Conservation (phyloP, 75 land plant species). For the Pinus tabuliformis region DNA sequence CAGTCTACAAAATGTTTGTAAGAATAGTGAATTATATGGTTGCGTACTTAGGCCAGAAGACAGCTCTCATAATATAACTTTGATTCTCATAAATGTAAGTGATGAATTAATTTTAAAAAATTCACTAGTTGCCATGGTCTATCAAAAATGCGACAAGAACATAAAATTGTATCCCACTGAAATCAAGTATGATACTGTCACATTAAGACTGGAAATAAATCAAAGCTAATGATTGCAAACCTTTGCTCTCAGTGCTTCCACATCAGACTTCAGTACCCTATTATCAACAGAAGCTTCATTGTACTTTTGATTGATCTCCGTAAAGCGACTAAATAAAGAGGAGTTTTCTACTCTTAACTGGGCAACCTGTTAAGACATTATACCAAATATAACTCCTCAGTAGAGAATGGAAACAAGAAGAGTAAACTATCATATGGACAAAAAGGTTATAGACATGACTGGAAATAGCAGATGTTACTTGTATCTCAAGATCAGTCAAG, state of each 20-base stretch:
- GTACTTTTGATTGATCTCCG: slow-evolving; percentile 79
- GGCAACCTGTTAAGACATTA: slow-evolving; percentile 57
- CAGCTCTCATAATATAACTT: neutral
- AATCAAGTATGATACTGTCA: neutral
- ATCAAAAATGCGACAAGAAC: neutral
- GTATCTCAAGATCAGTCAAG: slow-evolving; percentile 85
- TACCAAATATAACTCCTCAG: neutral
- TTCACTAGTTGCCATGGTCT: neutral
- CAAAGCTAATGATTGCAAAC: slow-evolving; percentile 24
- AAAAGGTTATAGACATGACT: slow-evolving; percentile 1
- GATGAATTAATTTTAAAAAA: neutral
- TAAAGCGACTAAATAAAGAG: slow-evolving; percentile 61
- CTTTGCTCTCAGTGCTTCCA: slow-evolving; percentile 85
- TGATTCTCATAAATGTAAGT: too few species aligned
- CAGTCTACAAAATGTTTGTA: neutral
- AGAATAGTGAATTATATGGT: neutral
- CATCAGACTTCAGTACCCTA: slow-evolving; percentile 84
- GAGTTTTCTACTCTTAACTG: slow-evolving; percentile 88
- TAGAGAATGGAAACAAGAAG: neutral
- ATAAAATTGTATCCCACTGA: neutral
- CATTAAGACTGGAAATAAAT: neutral
- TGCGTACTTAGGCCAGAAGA: neutral
- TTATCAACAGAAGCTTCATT: slow-evolving; percentile 85
- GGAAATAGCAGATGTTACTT: slow-evolving; percentile 41
- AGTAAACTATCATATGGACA: neutral